Base-by-base conservation (phyloP, 441 rosid species). In the Populus hybrid region DNA sequence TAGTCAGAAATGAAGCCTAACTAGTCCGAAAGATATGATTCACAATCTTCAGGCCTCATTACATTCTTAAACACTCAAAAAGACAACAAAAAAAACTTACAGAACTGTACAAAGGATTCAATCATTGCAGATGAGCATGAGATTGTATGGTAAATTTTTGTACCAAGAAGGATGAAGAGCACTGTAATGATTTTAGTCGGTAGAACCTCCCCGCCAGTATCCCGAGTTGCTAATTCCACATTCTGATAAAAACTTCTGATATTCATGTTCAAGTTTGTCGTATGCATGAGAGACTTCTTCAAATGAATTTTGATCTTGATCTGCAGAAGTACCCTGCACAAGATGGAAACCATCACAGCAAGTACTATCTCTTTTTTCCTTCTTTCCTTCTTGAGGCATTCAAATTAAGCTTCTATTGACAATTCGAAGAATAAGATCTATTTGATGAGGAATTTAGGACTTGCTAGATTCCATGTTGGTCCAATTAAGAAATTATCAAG, bases 181-280 rank as follows among this genome's bases (percentile, higher is more conserved):
- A 61, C 18, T n/a, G 14, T 40, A 35, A 1, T 73, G 66, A 40
- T 40, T 30, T 81, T 73, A 83, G 76, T 78, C 77, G 28, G 74
- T 26, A n/a, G 73, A 69, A 42, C 84, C 82, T 73, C 86, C 84
- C 1, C 82, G 81, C 85, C 89, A 81, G 23, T 86, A 76, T 67
- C 89, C 89, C n/a, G 42, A 75, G 32, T 76, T 70, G 30, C 78
- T 82, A 32, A 85, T 77, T 71, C 89, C 89, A 61, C 89, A 87
- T 78, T 85, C 89, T 26, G 82, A 67, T 1, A 87, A 75, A 70
- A 87, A 87, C 11, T 73, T 87, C 72, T 78, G 77, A 77, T 87
- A 87, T 63, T 85, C 89, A 32, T 38, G 46, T 38, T 87, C 83
- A 50, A 87, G 85, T 80, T 80, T 82, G 35, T 75, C 36, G 74